These are phyloP conservation scores for Daldinia concentrica DNA, from an alignment of 495 filamentous ascomycete species.

Conservation along the genomic window DNA sequence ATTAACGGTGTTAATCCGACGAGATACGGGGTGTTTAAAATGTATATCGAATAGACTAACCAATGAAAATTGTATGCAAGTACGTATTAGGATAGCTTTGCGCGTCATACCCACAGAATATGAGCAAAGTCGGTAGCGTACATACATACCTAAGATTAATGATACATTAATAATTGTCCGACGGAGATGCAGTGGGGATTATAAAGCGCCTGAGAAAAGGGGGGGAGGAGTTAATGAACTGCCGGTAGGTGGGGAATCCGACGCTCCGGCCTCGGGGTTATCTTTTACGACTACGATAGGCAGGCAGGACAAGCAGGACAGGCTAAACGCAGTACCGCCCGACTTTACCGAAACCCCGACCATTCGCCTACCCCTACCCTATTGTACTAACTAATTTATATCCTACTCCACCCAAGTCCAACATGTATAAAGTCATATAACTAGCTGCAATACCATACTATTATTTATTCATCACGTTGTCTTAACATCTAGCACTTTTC, in stretches of 20 bases:
- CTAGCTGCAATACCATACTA: not conserved
- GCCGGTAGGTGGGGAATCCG: conserved; percentile 39
- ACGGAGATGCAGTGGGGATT: conserved; percentile 7
- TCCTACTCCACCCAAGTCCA: not conserved
- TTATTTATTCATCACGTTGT: not conserved
- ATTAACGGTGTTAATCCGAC: not conserved
- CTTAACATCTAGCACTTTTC: not conserved
- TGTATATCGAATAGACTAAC: not conserved
- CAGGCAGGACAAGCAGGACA: conserved; percentile 16
- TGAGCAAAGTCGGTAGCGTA: not conserved
- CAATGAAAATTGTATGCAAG: not conserved
- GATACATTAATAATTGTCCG: conserved; percentile 3
- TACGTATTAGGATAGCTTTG: not conserved
- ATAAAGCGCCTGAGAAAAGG: conserved; percentile 2
- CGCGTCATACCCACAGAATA: not conserved
- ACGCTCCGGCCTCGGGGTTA: conserved; percentile 38
- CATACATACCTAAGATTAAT: too few relatives aligned
- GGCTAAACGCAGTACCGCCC: conserved; percentile 37
- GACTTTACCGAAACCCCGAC: conserved; percentile 43
- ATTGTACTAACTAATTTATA: not conserved
- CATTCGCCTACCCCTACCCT: not conserved
- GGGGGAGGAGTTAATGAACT: conserved; percentile 30
- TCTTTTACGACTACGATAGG: not conserved
- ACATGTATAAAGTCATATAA: conserved; percentile 12
- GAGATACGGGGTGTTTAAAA: not conserved